These are phyloP conservation scores for Cyberlindnera subsufficiens DNA, from an alignment of 805 yeast species.

Conservation along the genomic window DNA sequence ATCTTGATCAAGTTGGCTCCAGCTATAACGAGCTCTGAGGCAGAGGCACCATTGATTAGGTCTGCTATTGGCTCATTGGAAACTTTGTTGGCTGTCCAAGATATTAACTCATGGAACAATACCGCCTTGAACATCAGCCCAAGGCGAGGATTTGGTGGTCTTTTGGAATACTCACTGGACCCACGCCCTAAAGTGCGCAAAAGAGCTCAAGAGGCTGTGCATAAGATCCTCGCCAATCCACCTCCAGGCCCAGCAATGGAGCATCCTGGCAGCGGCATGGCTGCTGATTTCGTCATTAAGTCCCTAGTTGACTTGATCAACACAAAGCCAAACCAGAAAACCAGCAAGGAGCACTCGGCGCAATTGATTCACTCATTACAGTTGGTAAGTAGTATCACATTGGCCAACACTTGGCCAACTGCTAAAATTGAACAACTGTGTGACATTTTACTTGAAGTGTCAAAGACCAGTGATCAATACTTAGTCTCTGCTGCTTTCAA, in stretches of 20 bases:
- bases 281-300: constrained; percentile 63
- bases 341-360: constrained; percentile 46
- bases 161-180: constrained; percentile 75
- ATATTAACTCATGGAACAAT: constrained; percentile 69
- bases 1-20: constrained; percentile 79
- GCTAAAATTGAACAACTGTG: constrained; percentile 64
- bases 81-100: constrained; percentile 73
- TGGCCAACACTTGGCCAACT: constrained; percentile 80
- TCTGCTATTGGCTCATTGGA: constrained; percentile 86
- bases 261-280: constrained; percentile 69
- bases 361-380: constrained; percentile 72
- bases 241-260: constrained; percentile 74
- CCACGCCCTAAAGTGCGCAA: constrained; percentile 92
- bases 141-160: constrained; percentile 71
- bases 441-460: constrained; percentile 66
- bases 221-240: constrained; percentile 50
- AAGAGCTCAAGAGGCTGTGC: constrained; percentile 89
- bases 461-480: constrained; percentile 79
- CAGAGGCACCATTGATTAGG: constrained; percentile 76
- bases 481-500: constrained; percentile 76
- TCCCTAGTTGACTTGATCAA: constrained; percentile 43
- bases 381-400: constrained; percentile 62
- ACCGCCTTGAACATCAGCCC: constrained; percentile 51
- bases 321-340: constrained; percentile 26
- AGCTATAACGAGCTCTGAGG: constrained; percentile 57